Evolutionary conservation across 441 rosid species (phyloP), one percentile per base, ranked within the genome.

Genomic region (Brassica hybrid): DNA sequence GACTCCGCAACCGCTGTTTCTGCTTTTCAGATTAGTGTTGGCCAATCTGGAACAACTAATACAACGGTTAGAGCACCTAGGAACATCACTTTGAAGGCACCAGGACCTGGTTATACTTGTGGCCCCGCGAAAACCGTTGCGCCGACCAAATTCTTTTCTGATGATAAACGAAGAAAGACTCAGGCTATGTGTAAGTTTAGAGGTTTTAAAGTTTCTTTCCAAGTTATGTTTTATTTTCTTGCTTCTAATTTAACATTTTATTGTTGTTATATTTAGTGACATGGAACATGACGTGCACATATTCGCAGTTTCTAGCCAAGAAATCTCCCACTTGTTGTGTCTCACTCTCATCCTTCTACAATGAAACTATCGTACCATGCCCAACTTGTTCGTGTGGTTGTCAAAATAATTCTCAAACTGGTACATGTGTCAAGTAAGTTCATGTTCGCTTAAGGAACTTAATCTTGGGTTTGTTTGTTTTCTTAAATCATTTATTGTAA

Each of bases 61-160:
- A 90, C 63, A 41, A 90, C 94, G 0, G 92, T 91, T 68, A 82
- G 86, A 75, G 67, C 91, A 17, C 97, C 98, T 5, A 82, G 74
- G 81, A 91, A 91, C 65, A 75, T 91, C 81, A 94, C 94, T 62
- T 76, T 94, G 64, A 81, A 79, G 69, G 87, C 87, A 70, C 94
- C 97, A 3, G 98, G 96, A 54, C 97, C 94, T 3, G 98, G 98
- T 65, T 91, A 91, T 61, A 88, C 94, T 34, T 94, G 98, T 14
- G 88, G 93, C 1, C 90, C 85, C 0, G 92, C 86, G 0, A 86
- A 85, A 72, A 72, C 74, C 3, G 97, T 91, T 65, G 72, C 3
- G 30, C 88, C 96, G 2, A 89, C 74, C 78, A 86, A 41, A 86
- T 91, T 85, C 71, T n/a, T 83, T 25, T 69, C 86, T 23, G 4